Evolutionary conservation across 2,329 filamentous ascomycete genomes (phyloP).

Genomic region (Cladosporium oxysporum): DNA sequence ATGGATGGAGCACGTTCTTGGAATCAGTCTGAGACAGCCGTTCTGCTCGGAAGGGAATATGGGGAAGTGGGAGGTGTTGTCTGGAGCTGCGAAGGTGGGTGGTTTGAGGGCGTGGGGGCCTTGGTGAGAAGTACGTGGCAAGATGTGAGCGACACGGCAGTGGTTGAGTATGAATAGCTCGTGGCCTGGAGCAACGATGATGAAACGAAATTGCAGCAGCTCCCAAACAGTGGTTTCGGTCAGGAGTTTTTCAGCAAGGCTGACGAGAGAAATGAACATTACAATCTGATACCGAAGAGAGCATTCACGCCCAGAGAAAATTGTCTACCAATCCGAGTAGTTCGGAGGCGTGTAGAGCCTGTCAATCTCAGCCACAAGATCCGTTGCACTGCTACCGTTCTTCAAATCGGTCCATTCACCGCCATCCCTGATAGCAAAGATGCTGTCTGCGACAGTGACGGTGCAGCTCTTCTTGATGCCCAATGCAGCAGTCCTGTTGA

Average conservation of each 20-base stretch:
- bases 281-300: conserved; percentile 16
- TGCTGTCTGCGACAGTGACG: conserved; percentile 68
- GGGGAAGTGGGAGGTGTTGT: conserved; percentile 32
- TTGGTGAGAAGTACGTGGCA: conserved; percentile 24
- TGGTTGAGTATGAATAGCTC: background rate
- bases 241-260: background rate
- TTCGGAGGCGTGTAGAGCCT: conserved; percentile 13
- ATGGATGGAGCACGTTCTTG: conserved; percentile 35
- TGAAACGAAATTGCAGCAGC: background rate
- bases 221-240: background rate
- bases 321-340: conserved; percentile 16
- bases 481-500: conserved; percentile 59
- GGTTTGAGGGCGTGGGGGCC: conserved; percentile 33
- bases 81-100: conserved; percentile 23
- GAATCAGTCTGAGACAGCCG: conserved; percentile 27
- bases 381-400: conserved; percentile 64
- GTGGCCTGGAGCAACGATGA: background rate
- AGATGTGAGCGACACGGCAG: background rate
- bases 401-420: conserved; percentile 80
- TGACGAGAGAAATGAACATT: background rate
- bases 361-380: conserved; percentile 71
- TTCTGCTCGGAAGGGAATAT: conserved; percentile 31
- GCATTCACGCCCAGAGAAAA: background rate
- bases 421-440: conserved; percentile 81
- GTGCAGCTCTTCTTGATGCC: conserved; percentile 52